These are phyloP conservation scores for Chionographis japonica DNA, from an alignment of 106 monocot species.

Conservation along the genomic window DNA sequence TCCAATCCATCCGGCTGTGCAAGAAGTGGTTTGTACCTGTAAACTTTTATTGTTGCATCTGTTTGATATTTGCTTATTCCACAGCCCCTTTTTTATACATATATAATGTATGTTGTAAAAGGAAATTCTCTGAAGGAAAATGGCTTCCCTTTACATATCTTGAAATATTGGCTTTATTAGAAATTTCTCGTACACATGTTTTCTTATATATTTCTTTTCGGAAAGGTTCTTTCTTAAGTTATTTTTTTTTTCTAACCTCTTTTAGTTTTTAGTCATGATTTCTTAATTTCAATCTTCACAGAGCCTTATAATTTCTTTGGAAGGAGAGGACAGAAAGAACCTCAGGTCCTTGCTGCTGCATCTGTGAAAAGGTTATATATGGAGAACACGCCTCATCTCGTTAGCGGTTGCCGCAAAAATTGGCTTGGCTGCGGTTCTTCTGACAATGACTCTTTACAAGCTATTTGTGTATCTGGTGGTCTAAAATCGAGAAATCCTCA, in stretches of 20 bases:
- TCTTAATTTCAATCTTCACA: constrained; percentile 24
- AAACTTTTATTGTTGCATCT: neutral
- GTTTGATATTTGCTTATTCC: too few species aligned
- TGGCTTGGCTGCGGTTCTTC: constrained; percentile 11
- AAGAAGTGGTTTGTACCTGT: constrained; percentile 51
- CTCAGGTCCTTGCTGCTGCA: constrained; percentile 75
- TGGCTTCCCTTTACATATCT: too few species aligned
- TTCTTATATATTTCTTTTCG: too few species aligned
- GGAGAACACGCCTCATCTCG: constrained; percentile 84
- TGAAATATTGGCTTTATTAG: too few species aligned
- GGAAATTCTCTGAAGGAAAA: too few species aligned
- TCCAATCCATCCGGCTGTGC: constrained; percentile 86
- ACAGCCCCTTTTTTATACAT: too few species aligned
- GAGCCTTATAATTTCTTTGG: constrained; percentile 82
- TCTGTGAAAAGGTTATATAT: constrained; percentile 73
- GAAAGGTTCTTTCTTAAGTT: neutral
- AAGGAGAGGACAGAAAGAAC: constrained; percentile 82
- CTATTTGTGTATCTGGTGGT: constrained; percentile 6
- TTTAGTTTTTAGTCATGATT: neutral
- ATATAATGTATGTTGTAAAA: too few species aligned
- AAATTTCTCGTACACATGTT: too few species aligned
- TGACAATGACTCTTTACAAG: constrained; percentile 23
- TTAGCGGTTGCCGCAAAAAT: constrained; percentile 62
- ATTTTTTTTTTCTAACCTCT: neutral
- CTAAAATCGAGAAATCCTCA: constrained; percentile 17